phyloP scores from a whole-genome alignment of 495 filamentous ascomycete species.

The Aspergillus diversus region DNA sequence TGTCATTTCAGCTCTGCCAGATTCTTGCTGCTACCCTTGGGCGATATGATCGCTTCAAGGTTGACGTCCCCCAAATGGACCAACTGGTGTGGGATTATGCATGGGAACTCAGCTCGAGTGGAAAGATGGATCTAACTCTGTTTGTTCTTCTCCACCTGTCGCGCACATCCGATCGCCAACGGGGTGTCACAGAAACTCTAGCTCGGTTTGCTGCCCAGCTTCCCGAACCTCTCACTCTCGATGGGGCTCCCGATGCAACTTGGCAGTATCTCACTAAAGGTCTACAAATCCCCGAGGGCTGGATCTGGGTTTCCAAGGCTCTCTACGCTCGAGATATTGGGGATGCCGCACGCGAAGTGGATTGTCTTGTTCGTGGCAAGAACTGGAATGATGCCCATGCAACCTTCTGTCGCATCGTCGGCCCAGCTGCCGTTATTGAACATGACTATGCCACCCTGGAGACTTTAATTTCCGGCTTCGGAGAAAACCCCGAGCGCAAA shows the following conservation, averaged over 20 bases:
- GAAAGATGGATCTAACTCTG: conserved; percentile 67
- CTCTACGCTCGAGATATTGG: conserved; percentile 72
- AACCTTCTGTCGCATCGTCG: conserved; percentile 77
- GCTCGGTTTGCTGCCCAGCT: conserved; percentile 54
- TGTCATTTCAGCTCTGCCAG: conserved; percentile 80
- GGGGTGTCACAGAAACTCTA: conserved; percentile 69
- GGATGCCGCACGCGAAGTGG: conserved; percentile 67
- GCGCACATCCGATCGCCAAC: conserved; percentile 61
- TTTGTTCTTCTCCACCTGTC: conserved; percentile 81
- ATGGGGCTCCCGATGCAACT: conserved; percentile 42
- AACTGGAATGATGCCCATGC: conserved; percentile 81
- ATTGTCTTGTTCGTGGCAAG: conserved; percentile 73
- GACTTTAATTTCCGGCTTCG: conserved; percentile 68
- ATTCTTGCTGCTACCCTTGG: conserved; percentile 58
- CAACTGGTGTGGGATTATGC: conserved; percentile 71
- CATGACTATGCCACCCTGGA: conserved; percentile 69
- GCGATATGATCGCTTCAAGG: conserved; percentile 41
- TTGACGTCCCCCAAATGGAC: conserved; percentile 57
- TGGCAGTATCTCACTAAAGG: conserved; percentile 63
- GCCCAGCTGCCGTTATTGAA: conserved; percentile 76
- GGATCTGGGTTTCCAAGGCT: conserved; percentile 89
- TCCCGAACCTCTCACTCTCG: conserved; percentile 59
- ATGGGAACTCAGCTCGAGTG: conserved; percentile 67
- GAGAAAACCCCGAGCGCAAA: conserved; percentile 50
- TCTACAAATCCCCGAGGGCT: conserved; percentile 68